Conservation (phyloP, 2,329 filamentous ascomycete genomes). For the Aspergillus alliaceus region DNA sequence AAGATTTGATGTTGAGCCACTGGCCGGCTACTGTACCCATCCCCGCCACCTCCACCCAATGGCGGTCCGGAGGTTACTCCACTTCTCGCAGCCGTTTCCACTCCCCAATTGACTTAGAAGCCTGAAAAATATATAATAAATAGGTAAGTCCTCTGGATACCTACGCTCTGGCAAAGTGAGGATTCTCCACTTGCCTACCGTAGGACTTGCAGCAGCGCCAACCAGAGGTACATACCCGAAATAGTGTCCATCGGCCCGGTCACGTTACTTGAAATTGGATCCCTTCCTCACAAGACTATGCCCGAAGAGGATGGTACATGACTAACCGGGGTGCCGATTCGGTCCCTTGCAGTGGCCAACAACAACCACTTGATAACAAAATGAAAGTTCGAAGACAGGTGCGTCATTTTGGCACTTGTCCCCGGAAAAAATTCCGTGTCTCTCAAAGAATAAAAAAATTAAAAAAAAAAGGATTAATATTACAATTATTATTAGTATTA, state of each 20-base stretch:
- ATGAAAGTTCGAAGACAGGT: background rate
- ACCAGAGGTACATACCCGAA: constrained; percentile 3
- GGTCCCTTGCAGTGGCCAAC: background rate
- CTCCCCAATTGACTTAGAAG: constrained; percentile 1
- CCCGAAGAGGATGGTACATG: background rate
- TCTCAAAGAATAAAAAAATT: background rate
- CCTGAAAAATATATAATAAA: background rate
- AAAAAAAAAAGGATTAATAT: background rate
- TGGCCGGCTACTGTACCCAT: constrained; percentile 9
- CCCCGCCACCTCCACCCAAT: constrained; percentile 6
- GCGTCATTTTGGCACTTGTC: background rate
- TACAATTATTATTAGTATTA: no score
- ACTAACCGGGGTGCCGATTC: background rate
- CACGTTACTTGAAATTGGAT: constrained; percentile 22
- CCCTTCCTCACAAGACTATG: background rate
- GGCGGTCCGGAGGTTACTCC: background rate
- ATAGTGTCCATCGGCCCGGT: constrained; percentile 24
- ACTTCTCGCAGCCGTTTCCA: constrained; percentile 12
- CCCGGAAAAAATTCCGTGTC: background rate
- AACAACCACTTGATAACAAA: background rate
- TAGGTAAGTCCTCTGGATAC: background rate
- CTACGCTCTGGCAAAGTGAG: background rate
- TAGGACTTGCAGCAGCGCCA: background rate
- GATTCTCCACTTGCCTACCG: background rate
- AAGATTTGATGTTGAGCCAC: constrained; percentile 7